Conservation (phyloP, 345 rosid species). For the Populus simonii region DNA sequence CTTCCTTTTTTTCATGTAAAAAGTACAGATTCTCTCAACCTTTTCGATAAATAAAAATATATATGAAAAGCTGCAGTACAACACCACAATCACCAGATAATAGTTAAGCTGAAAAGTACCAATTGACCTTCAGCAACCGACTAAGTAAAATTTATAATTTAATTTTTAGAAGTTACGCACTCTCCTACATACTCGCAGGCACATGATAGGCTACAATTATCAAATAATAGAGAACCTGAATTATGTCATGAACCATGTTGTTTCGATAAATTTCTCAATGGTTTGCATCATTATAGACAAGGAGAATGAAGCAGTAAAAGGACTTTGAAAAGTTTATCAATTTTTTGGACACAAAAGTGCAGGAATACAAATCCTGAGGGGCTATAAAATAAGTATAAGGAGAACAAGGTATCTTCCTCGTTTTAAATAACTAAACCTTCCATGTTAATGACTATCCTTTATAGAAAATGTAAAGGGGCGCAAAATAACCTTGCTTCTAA, state of each 20-base stretch:
- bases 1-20: neutral
- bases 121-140: neutral
- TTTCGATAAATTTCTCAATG: neutral
- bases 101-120: neutral
- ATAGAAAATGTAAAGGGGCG: neutral
- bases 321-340: neutral
- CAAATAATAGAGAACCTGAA: neutral
- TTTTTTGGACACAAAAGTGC: neutral
- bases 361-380: neutral
- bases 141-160: neutral
- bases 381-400: neutral
- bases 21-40: neutral
- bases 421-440: neutral
- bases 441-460: neutral
- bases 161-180: neutral
- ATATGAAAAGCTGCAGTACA: neutral
- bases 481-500: neutral
- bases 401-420: neutral
- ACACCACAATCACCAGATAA: neutral
- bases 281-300: neutral
- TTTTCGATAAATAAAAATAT: neutral
- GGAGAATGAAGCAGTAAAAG: neutral
- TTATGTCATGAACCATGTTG: neutral
- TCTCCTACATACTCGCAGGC: neutral
- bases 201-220: neutral